These are phyloP conservation scores for Gossypium sturtianum DNA, from an alignment of 345 rosid genomes.

Conservation along the genomic window DNA sequence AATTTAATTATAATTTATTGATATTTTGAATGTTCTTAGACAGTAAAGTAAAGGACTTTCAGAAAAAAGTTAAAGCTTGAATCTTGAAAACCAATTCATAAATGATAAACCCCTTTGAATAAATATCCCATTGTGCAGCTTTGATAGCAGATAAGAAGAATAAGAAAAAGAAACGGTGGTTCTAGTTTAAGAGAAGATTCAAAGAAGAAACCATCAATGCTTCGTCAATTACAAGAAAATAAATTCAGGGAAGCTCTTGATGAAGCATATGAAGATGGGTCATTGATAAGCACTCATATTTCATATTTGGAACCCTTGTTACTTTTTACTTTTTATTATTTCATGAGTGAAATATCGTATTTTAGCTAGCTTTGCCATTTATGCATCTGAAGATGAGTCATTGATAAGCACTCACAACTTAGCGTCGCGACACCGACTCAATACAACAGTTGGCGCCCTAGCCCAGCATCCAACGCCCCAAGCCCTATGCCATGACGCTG, in stretches of 20 bases:
- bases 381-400: too few relatives aligned
- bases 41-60: conserved; percentile 21
- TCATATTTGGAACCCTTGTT: too few relatives aligned
- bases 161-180: conserved; percentile 10
- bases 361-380: too few relatives aligned
- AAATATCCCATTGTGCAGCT: conserved; percentile 63
- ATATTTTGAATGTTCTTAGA: conserved; percentile 32
- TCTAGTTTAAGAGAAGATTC: conserved; percentile 8
- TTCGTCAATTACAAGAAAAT: conserved; percentile 68
- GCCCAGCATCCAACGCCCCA: too few relatives aligned
- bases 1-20: too few relatives aligned
- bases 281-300: too few relatives aligned
- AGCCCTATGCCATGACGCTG: too few relatives aligned
- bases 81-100: conserved; percentile 14
- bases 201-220: conserved; percentile 43
- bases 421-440: too few relatives aligned
- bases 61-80: conserved; percentile 17
- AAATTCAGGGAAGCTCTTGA: conserved; percentile 79
- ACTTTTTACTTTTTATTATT: too few relatives aligned
- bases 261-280: conserved; percentile 78
- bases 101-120: conserved; percentile 8
- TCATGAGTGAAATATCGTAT: too few relatives aligned
- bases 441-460: too few relatives aligned
- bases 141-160: conserved; percentile 47
- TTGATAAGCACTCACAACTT: too few relatives aligned